A percentile compares a stretch with the other conserved stretches of the same genome.
Evolutionary conservation across 2,329 filamentous ascomycete species (phyloP).

Genomic region (Pseudopyrenochaeta lycopersici): DNA sequence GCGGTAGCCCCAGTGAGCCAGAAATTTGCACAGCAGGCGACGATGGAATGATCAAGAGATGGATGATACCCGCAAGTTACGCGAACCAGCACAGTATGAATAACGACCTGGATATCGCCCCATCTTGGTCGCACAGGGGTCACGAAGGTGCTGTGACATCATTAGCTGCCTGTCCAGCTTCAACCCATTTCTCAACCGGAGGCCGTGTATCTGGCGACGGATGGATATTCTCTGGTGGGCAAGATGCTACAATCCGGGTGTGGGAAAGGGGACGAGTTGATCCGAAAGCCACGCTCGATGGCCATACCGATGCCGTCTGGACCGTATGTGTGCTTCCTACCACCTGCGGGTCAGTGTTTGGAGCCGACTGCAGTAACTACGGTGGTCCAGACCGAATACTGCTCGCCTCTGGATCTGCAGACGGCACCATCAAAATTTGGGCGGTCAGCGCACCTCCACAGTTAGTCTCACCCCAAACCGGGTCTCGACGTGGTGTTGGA

Average conservation of each 20-base stretch:
- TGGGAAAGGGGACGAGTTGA: slow-evolving; percentile 96
- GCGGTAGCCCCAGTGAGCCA: slow-evolving; percentile 92
- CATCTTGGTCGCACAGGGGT: slow-evolving; percentile 94
- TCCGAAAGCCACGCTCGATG: slow-evolving; percentile 91
- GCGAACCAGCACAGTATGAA: slow-evolving; percentile 68
- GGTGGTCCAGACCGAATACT: slow-evolving; percentile 86
- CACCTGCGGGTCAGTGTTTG: slow-evolving; percentile 82
- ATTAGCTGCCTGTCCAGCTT: slow-evolving; percentile 85
- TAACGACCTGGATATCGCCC: slow-evolving; percentile 87
- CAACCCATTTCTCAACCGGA: slow-evolving; percentile 87
- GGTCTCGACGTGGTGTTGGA: slow-evolving; percentile 71
- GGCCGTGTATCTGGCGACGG: slow-evolving; percentile 89
- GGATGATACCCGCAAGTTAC: slow-evolving; percentile 88
- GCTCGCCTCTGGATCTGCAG: slow-evolving; percentile 89
- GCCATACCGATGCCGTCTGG: slow-evolving; percentile 96
- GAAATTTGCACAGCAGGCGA: slow-evolving; percentile 97
- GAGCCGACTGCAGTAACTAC: slow-evolving; percentile 72
- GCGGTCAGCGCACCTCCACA: slow-evolving; percentile 91
- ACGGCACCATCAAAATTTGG: slow-evolving; percentile 93
- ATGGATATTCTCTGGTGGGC: slow-evolving; percentile 98
- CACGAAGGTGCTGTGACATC: slow-evolving; percentile 91
- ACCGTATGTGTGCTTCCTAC: slow-evolving; percentile 90
- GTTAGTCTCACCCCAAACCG: slow-evolving; percentile 79
- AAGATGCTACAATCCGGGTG: slow-evolving; percentile 90
- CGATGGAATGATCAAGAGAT: slow-evolving; percentile 94